A percentile compares a stretch with the other conserved stretches of the same genome.
phyloP scores from a whole-genome alignment of 371 early-diverging fungal genomes.

The Cokeromyces recurvatus region DNA sequence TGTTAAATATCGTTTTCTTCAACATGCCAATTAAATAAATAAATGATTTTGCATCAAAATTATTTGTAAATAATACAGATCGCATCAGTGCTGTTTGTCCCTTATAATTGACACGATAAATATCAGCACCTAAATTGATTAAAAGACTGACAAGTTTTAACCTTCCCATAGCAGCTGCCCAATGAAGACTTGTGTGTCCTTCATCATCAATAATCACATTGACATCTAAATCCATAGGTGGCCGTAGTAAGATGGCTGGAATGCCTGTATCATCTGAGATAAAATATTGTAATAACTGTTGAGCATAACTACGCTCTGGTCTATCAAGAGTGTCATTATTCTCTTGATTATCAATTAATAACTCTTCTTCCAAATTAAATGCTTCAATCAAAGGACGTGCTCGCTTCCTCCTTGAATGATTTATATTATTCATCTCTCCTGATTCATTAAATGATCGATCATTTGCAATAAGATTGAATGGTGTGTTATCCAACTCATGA shows the following conservation, averaged over 20 bases:
- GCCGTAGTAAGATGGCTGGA: slow-evolving; percentile 49
- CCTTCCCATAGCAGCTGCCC: slow-evolving; percentile 89
- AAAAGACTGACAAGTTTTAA: slow-evolving; percentile 65
- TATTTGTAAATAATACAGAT: slow-evolving; percentile 80
- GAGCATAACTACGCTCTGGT: slow-evolving; percentile 27
- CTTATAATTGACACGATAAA: slow-evolving; percentile 62
- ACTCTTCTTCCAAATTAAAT: neutral
- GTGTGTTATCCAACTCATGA: neutral
- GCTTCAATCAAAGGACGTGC: slow-evolving; percentile 9
- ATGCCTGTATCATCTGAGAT: slow-evolving; percentile 59
- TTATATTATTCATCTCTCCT: too few relatives aligned
- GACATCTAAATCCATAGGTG: slow-evolving; percentile 61
- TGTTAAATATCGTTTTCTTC: slow-evolving; percentile 62
- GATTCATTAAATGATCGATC: neutral
- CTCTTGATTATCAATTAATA: slow-evolving; percentile 45
- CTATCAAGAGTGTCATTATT: neutral
- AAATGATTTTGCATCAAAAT: slow-evolving; percentile 79
- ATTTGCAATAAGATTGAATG: neutral
- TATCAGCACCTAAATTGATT: slow-evolving; percentile 70
- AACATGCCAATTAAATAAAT: slow-evolving; percentile 71
- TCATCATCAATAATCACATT: slow-evolving; percentile 86
- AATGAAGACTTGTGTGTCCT: slow-evolving; percentile 90
- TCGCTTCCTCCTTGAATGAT: slow-evolving; percentile 14
- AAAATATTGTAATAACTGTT: slow-evolving; percentile 49
- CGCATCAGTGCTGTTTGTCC: slow-evolving; percentile 90